Percentiles rank a stretch among this genome's conserved stretches.
These are phyloP conservation scores for Didymellaceae sp. DNA, from an alignment of 2,329 filamentous ascomycete genomes.

Conservation along the genomic window DNA sequence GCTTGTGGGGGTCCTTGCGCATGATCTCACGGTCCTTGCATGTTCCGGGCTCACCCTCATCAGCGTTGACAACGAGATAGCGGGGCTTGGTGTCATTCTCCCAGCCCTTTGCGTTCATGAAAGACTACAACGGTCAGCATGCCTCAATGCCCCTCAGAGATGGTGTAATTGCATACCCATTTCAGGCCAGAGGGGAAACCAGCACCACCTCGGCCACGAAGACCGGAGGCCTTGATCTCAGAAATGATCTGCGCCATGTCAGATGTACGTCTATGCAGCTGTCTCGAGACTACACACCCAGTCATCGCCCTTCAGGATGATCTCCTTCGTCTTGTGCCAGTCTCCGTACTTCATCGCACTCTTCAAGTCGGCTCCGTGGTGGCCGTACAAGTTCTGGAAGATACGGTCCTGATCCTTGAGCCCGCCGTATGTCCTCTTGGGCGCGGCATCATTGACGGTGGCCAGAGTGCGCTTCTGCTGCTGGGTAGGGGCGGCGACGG, in stretches of 20 bases:
- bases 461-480: slow-evolving; percentile 72
- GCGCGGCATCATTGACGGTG: slow-evolving; percentile 58
- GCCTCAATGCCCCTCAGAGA: background rate
- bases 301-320: slow-evolving; percentile 93
- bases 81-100: slow-evolving; percentile 96
- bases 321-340: slow-evolving; percentile 99
- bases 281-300: slow-evolving; percentile 63
- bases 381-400: slow-evolving; percentile 97
- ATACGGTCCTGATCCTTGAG: slow-evolving; percentile 97
- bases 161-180: slow-evolving; percentile 72
- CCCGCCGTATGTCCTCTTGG: slow-evolving; percentile 77
- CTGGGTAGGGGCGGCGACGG: slow-evolving; percentile 49
- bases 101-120: slow-evolving; percentile 99
- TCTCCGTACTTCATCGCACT: slow-evolving; percentile 97
- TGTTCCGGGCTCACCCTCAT: slow-evolving; percentile 97
- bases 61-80: slow-evolving; percentile 97
- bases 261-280: slow-evolving; percentile 19
- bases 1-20: slow-evolving; percentile 99
- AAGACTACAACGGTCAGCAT: slow-evolving; percentile 68
- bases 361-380: slow-evolving; percentile 89
- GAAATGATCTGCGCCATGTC: slow-evolving; percentile 74
- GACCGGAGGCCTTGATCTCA: slow-evolving; percentile 94
- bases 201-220: slow-evolving; percentile 94
- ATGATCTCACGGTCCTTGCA: slow-evolving; percentile 99
- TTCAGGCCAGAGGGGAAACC: slow-evolving; percentile 98